Percentiles rank a stretch among this genome's conserved stretches.
phyloP scores from a whole-genome alignment of 2,329 filamentous ascomycete genomes.

The Coleophoma cylindrospora region DNA sequence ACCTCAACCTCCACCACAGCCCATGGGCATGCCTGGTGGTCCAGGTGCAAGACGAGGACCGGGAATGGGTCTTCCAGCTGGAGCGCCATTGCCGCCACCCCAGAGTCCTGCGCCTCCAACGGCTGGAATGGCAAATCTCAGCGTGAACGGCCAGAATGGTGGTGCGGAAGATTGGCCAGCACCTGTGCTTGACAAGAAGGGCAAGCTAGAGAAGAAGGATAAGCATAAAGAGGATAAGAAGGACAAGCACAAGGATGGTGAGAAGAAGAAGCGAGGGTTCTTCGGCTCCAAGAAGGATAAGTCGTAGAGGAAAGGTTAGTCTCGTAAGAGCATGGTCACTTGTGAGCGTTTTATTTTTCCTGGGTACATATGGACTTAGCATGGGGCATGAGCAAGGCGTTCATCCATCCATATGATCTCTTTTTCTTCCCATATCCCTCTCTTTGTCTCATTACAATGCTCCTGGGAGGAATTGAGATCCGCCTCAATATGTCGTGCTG shows the following conservation, averaged over 20 bases:
- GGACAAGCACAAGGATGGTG: conserved; percentile 12
- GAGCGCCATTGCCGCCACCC: conserved; percentile 14
- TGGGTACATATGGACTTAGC: too few species aligned
- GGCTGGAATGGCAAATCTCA: conserved; percentile 17
- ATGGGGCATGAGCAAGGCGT: too few species aligned
- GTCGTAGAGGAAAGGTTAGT: conserved; percentile 21
- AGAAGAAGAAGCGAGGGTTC: conserved; percentile 56
- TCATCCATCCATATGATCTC: too few species aligned
- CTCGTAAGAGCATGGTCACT: background rate
- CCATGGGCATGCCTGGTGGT: conserved; percentile 14
- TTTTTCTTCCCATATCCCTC: too few species aligned
- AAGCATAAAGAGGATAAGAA: conserved; percentile 29
- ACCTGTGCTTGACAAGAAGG: conserved; percentile 22
- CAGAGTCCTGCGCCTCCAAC: conserved; percentile 22
- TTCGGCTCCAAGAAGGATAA: conserved; percentile 50
- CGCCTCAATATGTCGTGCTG: too few species aligned
- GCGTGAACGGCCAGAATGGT: conserved; percentile 12
- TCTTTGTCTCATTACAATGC: too few species aligned
- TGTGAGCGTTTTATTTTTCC: background rate
- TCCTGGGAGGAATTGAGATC: too few species aligned
- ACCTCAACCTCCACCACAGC: conserved; percentile 28
- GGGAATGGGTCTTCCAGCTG: conserved; percentile 7
- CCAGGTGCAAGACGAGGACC: conserved; percentile 11
- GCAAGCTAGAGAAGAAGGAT: conserved; percentile 47
- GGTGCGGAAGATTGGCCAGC: conserved; percentile 14